These are phyloP conservation scores for Zygosaccharomyces rouxii DNA, from an alignment of 805 yeast species.

Conservation along the genomic window DNA sequence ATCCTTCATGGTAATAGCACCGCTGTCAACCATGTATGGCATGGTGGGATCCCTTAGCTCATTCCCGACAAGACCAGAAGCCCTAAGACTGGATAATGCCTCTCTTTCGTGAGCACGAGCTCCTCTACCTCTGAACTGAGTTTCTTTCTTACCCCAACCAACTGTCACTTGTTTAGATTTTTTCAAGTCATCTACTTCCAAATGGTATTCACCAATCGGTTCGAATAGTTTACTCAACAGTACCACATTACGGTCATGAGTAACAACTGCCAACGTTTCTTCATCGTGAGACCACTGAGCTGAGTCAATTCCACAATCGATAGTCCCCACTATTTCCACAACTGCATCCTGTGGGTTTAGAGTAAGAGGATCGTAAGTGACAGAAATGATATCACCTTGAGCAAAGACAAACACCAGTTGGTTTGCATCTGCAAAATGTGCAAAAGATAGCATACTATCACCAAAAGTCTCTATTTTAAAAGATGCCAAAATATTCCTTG, in stretches of 20 bases:
- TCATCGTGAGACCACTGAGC: constrained; percentile 92
- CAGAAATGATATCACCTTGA: constrained; percentile 71
- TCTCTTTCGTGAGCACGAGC: constrained; percentile 73
- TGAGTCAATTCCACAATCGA: constrained; percentile 67
- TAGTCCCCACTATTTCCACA: constrained; percentile 75
- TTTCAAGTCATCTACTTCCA: constrained; percentile 58
- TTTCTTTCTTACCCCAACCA: constrained; percentile 98
- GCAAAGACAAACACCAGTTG: constrained; percentile 62
- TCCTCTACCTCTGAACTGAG: constrained; percentile 94
- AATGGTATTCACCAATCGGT: constrained; percentile 60
- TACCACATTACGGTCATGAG: constrained; percentile 56
- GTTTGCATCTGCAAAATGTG: constrained; percentile 64
- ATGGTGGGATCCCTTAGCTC: constrained; percentile 87
- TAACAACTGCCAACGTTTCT: constrained; percentile 70
- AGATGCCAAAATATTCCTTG: constrained; percentile 52
- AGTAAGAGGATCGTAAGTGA: constrained; percentile 50
- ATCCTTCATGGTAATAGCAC: constrained; percentile 58
- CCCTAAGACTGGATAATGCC: constrained; percentile 43
- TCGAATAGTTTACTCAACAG: constrained; percentile 75
- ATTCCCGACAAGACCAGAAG: constrained; percentile 62
- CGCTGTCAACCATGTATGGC: constrained; percentile 64
- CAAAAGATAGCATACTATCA: constrained; percentile 49
- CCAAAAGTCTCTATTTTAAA: constrained; percentile 45
- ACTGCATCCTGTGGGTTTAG: constrained; percentile 48
- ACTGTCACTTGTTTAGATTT: constrained; percentile 84